phyloP scores from a whole-genome alignment of 306 rosid species.

The Rosa persica region DNA sequence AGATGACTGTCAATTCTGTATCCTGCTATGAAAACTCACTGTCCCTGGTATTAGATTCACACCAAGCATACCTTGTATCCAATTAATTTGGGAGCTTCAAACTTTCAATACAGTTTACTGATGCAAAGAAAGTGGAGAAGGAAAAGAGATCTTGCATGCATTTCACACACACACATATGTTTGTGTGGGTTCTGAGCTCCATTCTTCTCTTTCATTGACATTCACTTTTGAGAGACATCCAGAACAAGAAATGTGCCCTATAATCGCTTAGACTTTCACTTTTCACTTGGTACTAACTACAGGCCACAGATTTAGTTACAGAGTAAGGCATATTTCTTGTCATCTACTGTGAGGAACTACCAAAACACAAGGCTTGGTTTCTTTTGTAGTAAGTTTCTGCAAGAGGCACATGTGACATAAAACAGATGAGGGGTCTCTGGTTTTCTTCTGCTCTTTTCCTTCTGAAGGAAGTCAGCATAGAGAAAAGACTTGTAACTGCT shows the following conservation, averaged over 20 bases:
- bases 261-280: too few relatives aligned
- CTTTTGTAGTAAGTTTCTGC: background rate
- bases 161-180: too few relatives aligned
- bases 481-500: constrained; percentile 49
- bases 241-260: too few relatives aligned
- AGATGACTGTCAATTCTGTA: background rate
- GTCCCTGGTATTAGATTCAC: background rate
- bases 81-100: background rate
- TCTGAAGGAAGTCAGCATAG: constrained; percentile 61
- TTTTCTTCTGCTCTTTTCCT: constrained; percentile 86
- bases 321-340: background rate
- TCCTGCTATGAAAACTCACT: background rate
- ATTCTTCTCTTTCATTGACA: too few relatives aligned
- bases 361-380: background rate
- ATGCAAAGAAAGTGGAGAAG: background rate
- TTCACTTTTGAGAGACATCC: too few relatives aligned
- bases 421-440: constrained; percentile 82
- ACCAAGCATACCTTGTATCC: background rate
- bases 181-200: too few relatives aligned
- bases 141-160: too few relatives aligned
- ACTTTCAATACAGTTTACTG: background rate
- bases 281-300: too few relatives aligned
- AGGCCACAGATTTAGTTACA: background rate
- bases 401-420: constrained; percentile 43
- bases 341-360: background rate